phyloP scores from a whole-genome alignment of 129 eudicot species.

The Centrapalus pauciflorus region DNA sequence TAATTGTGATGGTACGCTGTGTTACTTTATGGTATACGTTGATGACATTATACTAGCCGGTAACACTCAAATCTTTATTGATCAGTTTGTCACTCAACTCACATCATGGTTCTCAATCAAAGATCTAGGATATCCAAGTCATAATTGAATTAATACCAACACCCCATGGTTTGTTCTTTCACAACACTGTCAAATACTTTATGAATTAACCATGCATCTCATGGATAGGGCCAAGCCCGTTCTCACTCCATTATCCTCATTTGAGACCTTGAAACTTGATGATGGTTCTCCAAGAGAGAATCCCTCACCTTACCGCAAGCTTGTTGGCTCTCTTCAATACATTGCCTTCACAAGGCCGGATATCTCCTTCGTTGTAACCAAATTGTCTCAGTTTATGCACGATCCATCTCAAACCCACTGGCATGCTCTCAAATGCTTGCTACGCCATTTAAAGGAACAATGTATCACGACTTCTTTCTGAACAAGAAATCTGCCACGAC shows the following conservation, averaged over 20 bases:
- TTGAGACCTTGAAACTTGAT: neutral
- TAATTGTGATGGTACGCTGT: neutral
- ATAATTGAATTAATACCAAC: neutral
- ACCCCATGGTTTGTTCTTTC: neutral
- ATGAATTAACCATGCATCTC: neutral
- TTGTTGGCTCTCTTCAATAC: neutral
- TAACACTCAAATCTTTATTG: neutral
- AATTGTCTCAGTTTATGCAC: constrained; percentile 8
- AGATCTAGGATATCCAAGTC: neutral
- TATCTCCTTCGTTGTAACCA: neutral
- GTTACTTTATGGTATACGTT: neutral
- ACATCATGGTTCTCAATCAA: neutral
- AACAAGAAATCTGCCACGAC: neutral
- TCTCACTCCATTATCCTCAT: neutral
- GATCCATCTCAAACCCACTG: neutral
- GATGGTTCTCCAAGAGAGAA: neutral
- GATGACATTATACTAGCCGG: neutral
- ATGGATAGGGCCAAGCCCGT: neutral
- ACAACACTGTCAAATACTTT: neutral
- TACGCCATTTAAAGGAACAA: neutral
- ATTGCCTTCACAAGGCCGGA: neutral
- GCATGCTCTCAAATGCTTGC: neutral
- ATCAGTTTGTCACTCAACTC: neutral
- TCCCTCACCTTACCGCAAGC: neutral
- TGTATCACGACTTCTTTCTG: neutral